Base-by-base conservation (phyloP, 2,329 filamentous ascomycete genomes). In the Lasiodiplodia citricola region DNA sequence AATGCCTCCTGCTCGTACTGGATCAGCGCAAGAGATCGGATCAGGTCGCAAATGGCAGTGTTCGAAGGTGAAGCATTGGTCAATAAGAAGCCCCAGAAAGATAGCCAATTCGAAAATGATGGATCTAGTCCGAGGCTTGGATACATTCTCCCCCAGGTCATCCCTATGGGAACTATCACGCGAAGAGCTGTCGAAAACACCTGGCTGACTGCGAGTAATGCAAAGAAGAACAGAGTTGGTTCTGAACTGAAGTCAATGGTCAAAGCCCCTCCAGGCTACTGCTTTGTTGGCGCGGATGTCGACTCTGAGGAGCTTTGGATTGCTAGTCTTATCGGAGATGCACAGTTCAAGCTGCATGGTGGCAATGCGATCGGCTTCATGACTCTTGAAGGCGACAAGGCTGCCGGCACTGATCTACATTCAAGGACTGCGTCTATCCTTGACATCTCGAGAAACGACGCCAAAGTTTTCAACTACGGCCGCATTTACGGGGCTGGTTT, bases 251-350 rank as follows among this genome's bases (percentile, higher is more conserved):
- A 99, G 79, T 93, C 95, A 16, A 98, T 99, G 94, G 90, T 99
- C 72, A 92, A 90, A 75, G 94, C 96, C 16, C 96, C 96, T 0
- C 87, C 91, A 18, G 96, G 95, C 7, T 97, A 98, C 76, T 91
- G 87, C 72, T 97, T 99, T 77, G 96, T 99, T 18, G 96, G 96
- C 35, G 96, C 96, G 4, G 96, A 99, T 80, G 96, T 99, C 4
- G 96, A 99, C 77, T 97, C 94, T 2, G 91, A 99, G 78, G 96
- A 99, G 79, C 86, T 99, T 7, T 99, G 96, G 96, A 99, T 99
- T 75, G 96, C 96, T 3, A 97, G 93, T 79, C 85, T 99, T 1
- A 88, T 99, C 2, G 96, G 96, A 28, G 96, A 99, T 78, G 93
- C 96, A 3, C 94, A 94, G 28, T 99, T 99, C 83, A 91, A 93